A percentile compares a stretch with the other conserved stretches of the same genome.
These are phyloP conservation scores for Dichomitus squalens DNA, from an alignment of 1,284 basidiomycete genomes.

Conservation along the genomic window DNA sequence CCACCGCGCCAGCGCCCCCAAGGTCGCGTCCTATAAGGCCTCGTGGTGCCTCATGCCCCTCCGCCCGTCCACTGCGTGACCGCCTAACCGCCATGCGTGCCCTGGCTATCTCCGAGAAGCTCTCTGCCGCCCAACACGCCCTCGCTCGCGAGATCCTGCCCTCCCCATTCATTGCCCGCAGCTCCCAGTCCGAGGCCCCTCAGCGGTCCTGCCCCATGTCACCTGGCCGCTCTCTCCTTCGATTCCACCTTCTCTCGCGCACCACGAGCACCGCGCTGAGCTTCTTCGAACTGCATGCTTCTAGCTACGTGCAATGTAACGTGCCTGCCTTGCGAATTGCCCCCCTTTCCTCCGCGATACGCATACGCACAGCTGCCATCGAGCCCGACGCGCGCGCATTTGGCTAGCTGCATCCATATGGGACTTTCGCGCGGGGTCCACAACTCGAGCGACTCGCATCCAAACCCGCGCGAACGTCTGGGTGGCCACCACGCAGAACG, in stretches of 20 bases:
- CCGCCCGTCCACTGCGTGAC: slow-evolving; percentile 4
- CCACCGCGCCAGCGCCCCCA: neutral
- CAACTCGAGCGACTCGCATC: too few species aligned
- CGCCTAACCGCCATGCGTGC: neutral
- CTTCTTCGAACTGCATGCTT: neutral
- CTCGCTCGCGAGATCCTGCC: neutral
- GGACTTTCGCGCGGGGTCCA: too few species aligned
- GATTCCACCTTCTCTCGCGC: neutral
- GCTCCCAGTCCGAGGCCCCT: neutral
- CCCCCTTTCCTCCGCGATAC: too few species aligned
- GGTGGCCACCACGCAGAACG: too few species aligned
- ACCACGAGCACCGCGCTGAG: neutral
- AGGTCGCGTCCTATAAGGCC: neutral
- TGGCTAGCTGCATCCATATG: too few species aligned
- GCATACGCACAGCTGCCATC: too few species aligned
- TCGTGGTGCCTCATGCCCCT: slow-evolving; percentile 9
- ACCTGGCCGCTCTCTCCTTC: neutral
- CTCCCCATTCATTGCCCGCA: neutral
- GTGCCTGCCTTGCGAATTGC: slow-evolving; percentile 1
- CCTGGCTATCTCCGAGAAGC: slow-evolving; percentile 4
- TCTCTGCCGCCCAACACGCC: neutral
- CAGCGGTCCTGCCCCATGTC: neutral
- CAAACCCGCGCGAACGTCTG: too few species aligned
- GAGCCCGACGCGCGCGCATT: too few species aligned
- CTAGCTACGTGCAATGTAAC: neutral